These are phyloP conservation scores for Isoetes taiwanensis DNA, from an alignment of 75 land plant species.

Conservation along the genomic window DNA sequence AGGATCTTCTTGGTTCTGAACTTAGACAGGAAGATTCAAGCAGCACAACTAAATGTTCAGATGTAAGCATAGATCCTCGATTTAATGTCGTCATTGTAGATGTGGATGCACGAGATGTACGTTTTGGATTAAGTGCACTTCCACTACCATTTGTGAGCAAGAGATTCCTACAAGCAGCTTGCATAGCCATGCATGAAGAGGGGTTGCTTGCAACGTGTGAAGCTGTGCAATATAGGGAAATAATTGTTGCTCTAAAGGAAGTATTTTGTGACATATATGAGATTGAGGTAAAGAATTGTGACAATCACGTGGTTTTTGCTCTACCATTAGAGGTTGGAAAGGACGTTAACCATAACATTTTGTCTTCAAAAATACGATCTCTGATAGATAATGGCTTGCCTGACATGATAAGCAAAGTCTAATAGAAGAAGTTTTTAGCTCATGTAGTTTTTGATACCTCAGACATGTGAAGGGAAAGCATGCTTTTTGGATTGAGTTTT, in stretches of 20 bases:
- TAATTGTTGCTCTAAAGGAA: conserved; percentile 21
- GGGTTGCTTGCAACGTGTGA: conserved; percentile 39
- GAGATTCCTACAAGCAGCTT: conserved; percentile 33
- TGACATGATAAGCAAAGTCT: too few relatives aligned
- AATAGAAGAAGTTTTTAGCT: too few relatives aligned
- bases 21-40: too few relatives aligned
- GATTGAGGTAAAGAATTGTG: conserved; percentile 43
- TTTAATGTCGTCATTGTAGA: conserved; percentile 69
- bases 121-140: conserved; percentile 42
- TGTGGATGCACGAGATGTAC: conserved; percentile 48
- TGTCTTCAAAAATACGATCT: too few relatives aligned
- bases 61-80: too few relatives aligned
- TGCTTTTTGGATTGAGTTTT: too few relatives aligned
- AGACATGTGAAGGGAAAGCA: too few relatives aligned
- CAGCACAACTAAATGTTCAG: too few relatives aligned
- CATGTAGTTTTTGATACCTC: too few relatives aligned
- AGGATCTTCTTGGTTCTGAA: too few relatives aligned
- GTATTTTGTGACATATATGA: conserved; percentile 59
- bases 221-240: conserved; percentile 9
- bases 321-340: conserved; percentile 8
- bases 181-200: conserved; percentile 20
- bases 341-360: too few relatives aligned
- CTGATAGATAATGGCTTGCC: too few relatives aligned
- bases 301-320: conserved; percentile 66
- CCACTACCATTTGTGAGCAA: conserved; percentile 40